A percentile compares a stretch with the other conserved stretches of the same genome.
These are phyloP conservation scores for Grigorovia yakushimaensis DNA, from an alignment of 805 yeast genomes.

Conservation along the genomic window DNA sequence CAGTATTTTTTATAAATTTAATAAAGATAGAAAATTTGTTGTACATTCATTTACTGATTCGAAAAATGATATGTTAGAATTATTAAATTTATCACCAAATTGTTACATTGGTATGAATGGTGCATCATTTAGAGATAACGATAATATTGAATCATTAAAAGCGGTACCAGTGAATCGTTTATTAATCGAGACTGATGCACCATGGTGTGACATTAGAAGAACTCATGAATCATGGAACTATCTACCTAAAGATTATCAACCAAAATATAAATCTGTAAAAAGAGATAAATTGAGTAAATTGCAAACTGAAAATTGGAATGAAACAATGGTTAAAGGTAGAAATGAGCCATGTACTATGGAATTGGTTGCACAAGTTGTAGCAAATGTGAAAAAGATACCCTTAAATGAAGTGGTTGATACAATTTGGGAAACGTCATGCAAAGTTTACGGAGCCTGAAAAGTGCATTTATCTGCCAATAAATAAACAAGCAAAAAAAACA, in stretches of 20 bases:
- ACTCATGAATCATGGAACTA: constrained; percentile 65
- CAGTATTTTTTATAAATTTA: constrained; percentile 25
- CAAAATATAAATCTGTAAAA: constrained; percentile 23
- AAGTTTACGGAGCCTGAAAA: constrained; percentile 29
- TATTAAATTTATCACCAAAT: constrained; percentile 36
- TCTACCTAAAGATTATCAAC: constrained; percentile 32
- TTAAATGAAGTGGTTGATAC: constrained; percentile 37
- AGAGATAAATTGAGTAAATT: constrained; percentile 27
- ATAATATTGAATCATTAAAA: constrained; percentile 56
- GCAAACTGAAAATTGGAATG: constrained; percentile 18
- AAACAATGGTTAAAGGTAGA: constrained; percentile 58
- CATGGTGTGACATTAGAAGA: constrained; percentile 93
- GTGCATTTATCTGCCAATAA: too few species aligned
- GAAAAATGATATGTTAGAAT: constrained; percentile 44
- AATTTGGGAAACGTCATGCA: constrained; percentile 44
- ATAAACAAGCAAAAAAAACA: too few species aligned
- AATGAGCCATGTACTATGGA: constrained; percentile 89
- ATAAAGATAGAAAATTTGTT: constrained; percentile 48
- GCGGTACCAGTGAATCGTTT: constrained; percentile 61
- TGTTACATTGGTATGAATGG: constrained; percentile 78
- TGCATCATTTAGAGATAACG: constrained; percentile 75
- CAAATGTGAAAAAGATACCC: constrained; percentile 37
- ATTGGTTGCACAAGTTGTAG: constrained; percentile 62
- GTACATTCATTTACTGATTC: constrained; percentile 95
- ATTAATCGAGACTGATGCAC: constrained; percentile 91